A percentile compares a stretch with the other conserved stretches of the same genome.
Evolutionary conservation across 306 rosid species (phyloP).

Genomic region (Acacia melanoxylon): DNA sequence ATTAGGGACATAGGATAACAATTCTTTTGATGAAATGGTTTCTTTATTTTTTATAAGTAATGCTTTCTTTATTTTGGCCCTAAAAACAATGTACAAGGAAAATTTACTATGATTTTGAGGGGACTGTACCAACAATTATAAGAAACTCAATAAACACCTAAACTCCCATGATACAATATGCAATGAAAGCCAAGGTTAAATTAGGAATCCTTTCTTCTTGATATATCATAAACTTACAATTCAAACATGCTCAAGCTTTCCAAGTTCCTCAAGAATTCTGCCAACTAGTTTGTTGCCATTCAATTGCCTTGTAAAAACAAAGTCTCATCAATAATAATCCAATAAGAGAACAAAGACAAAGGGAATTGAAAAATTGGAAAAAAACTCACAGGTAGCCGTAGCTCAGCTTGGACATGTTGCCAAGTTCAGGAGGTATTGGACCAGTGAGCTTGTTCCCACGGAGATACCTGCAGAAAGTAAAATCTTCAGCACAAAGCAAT

Average conservation of each 20-base stretch:
- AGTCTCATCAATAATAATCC: not conserved
- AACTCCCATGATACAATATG: not conserved
- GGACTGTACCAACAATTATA: not conserved
- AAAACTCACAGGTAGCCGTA: conserved; percentile 75
- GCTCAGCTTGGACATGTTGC: conserved; percentile 90
- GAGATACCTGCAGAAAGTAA: too few relatives aligned
- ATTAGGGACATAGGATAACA: not conserved
- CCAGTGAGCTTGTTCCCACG: conserved; percentile 87
- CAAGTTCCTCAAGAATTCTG: conserved; percentile 74
- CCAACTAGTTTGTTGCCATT: conserved; percentile 72
- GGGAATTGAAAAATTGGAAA: not conserved
- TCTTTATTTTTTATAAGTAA: too few relatives aligned
- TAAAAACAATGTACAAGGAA: conserved; percentile 1
- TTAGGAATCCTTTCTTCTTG: conserved; percentile 2
- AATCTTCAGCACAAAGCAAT: too few relatives aligned
- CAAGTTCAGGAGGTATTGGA: conserved; percentile 82
- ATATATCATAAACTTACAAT: conserved; percentile 48
- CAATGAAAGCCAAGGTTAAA: conserved; percentile 3
- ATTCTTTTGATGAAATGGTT: not conserved
- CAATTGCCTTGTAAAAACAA: conserved; percentile 54
- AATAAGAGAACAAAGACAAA: not conserved
- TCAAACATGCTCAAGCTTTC: conserved; percentile 82
- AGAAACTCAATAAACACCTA: conserved; percentile 15
- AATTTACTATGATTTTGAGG: not conserved
- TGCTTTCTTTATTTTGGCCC: not conserved